Percentiles rank a stretch among this genome's conserved stretches.
Conservation (phyloP, 2,329 filamentous ascomycete species). For the Penicillium sp. region DNA sequence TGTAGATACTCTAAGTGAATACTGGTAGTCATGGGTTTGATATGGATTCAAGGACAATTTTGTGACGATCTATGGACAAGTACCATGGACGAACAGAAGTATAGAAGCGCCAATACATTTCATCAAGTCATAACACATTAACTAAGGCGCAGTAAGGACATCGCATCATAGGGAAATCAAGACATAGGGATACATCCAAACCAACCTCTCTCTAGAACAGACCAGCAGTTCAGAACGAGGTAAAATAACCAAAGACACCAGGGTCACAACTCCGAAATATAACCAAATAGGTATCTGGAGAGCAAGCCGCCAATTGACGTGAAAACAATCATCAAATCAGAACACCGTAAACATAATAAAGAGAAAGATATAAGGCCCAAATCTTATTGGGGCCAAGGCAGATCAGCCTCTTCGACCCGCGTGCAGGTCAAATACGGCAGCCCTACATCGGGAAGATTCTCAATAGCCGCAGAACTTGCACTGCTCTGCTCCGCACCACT, state of each 20-base stretch:
- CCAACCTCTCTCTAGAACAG: not conserved
- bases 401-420: constrained; percentile 61
- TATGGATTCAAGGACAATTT: not conserved
- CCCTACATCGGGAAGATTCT: constrained; percentile 45
- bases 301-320: not conserved
- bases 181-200: not conserved
- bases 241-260: not conserved
- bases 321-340: not conserved
- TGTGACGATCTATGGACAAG: not conserved
- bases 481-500: constrained; percentile 22
- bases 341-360: not conserved
- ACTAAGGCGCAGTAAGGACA: constrained; percentile 3
- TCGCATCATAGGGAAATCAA: constrained; percentile 17
- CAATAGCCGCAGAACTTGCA: constrained; percentile 21
- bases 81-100: not conserved
- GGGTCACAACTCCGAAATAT: not conserved
- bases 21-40: not conserved
- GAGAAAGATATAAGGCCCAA: not conserved
- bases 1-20: not conserved
- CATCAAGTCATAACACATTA: constrained; percentile 25
- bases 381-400: constrained; percentile 56
- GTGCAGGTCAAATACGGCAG: constrained; percentile 67
- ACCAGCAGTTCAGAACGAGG: constrained; percentile 13
- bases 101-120: constrained; percentile 4
- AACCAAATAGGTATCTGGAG: not conserved